These are phyloP conservation scores for Puya raimondii DNA, from an alignment of 176 grass and related monocot species.

Conservation along the genomic window DNA sequence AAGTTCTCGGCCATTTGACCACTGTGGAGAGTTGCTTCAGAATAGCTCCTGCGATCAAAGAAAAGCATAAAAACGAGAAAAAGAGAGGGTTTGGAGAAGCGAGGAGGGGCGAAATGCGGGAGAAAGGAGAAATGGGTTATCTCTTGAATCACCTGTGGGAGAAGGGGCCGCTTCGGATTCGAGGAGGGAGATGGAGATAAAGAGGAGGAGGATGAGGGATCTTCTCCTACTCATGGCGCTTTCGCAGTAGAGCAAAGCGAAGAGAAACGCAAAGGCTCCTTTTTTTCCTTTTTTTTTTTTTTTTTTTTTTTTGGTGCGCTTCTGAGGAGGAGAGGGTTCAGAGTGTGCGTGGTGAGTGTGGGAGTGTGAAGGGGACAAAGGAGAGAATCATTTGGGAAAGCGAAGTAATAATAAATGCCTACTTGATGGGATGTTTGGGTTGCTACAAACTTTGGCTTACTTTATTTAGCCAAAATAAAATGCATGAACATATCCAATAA, in stretches of 20 bases:
- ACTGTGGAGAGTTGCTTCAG: slow-evolving; percentile 69
- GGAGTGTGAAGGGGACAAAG: no score
- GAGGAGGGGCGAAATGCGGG: background rate
- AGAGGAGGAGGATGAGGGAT: slow-evolving; percentile 24
- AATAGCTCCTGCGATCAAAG: slow-evolving; percentile 43
- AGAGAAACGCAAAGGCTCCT: slow-evolving; percentile 11
- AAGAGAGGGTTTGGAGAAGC: background rate
- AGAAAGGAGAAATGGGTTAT: background rate
- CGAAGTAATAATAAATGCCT: background rate
- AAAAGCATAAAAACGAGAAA: background rate
- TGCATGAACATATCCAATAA: no score
- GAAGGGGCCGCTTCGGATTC: slow-evolving; percentile 26
- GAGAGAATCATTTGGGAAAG: background rate
- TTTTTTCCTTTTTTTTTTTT: slow-evolving; percentile 1
- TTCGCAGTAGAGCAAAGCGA: slow-evolving; percentile 2
- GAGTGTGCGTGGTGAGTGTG: background rate
- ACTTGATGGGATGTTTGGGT: no score
- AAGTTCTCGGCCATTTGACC: slow-evolving; percentile 65
- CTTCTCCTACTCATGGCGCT: slow-evolving; percentile 29
- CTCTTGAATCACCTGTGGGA: slow-evolving; percentile 25
- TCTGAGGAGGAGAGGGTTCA: background rate
- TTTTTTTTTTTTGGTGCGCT: slow-evolving; percentile 2
- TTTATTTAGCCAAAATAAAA: no score
- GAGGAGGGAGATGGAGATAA: slow-evolving; percentile 18
- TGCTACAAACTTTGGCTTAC: no score